Evolutionary conservation across 306 rosid species (phyloP).

Genomic region (Cucumis hystrix): DNA sequence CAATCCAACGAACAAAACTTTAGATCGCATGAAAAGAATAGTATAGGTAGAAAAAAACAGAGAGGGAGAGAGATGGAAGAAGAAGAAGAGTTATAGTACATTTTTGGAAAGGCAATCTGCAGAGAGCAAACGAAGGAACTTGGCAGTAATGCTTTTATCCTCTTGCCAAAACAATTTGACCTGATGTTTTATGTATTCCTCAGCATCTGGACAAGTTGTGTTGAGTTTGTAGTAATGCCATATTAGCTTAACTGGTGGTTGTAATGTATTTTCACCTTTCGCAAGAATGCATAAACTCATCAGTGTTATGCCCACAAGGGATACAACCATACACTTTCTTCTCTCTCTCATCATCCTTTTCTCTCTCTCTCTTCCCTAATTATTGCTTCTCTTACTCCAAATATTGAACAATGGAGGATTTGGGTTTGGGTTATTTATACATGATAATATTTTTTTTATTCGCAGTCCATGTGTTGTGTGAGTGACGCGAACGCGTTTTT

Average conservation of each 20-base stretch:
- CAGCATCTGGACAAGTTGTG: slow-evolving; percentile 34
- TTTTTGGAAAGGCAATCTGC: slow-evolving; percentile 64
- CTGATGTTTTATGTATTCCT: slow-evolving; percentile 37
- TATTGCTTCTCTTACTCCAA: not conserved
- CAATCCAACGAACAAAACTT: no score
- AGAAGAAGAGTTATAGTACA: not conserved
- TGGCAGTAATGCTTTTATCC: slow-evolving; percentile 42
- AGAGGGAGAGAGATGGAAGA: not conserved
- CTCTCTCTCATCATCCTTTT: slow-evolving; percentile 19
- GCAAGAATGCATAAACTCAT: slow-evolving; percentile 19
- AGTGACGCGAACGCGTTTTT: no score
- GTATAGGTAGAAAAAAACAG: no score
- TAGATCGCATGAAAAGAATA: no score
- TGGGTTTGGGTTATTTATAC: not conserved
- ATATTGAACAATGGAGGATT: not conserved
- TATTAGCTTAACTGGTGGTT: slow-evolving; percentile 14
- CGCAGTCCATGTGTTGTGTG: not conserved
- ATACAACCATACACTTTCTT: slow-evolving; percentile 2
- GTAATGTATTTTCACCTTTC: slow-evolving; percentile 13
- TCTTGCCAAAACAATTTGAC: slow-evolving; percentile 21
- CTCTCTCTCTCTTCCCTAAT: not conserved
- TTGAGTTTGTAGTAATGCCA: slow-evolving; percentile 52
- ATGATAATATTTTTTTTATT: not conserved
- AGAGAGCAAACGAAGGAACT: slow-evolving; percentile 54
- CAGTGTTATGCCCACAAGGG: slow-evolving; percentile 14